Evolutionary conservation across 2,329 filamentous ascomycete species (phyloP), one percentile per base, ranked within the genome.

Genomic region (Delphinella strobiligena): DNA sequence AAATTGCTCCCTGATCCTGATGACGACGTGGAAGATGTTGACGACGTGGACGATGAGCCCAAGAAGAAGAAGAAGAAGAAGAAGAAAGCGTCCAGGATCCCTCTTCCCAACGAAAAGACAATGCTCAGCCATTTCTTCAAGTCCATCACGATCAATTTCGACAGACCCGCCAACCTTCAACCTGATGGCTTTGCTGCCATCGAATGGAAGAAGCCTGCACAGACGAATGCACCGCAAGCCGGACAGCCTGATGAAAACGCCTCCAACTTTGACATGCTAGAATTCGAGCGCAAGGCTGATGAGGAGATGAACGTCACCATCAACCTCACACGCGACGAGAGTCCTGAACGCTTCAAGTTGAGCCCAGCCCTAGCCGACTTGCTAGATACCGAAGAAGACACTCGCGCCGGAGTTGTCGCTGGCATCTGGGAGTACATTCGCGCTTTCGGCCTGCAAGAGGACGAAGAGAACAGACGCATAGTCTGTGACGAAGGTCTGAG

Each of bases 391-490:
- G 72, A 78, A 36, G 86, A 93, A 60, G 89, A 86, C 37, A 89
- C 91, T 19, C 80, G 87, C 19, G 81, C 86, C 30, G 87, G 91
- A 46, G 82, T 88, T 5, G 78, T 94, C 19, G 84, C 93, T 70
- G 88, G 83, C 11, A 74, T 98, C 22, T 98, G 88, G 86, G 88
- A 95, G 56, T 98, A 98, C 54, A 83, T 94, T 49, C 80, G 85
- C 50, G 71, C 83, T 15, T 82, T 84, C 68, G 79, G 80, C 14
- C 67, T 98, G 34, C 86, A 93, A 58, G 89, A 95, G 56, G 88
- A 94, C 48, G 89, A 96, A 44, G 91, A 98, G 58, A 91, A 91
- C 66, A 76, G 91, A 45, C 82, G 83, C 45, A 89, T 98, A 51
- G 80, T 84, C 30, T 96, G 91, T 55, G 89, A 98, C 55, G 81